Percentiles rank a stretch among this genome's conserved stretches.
Conservation (phyloP, 805 yeast species). For the Metschnikowia hibisci region DNA sequence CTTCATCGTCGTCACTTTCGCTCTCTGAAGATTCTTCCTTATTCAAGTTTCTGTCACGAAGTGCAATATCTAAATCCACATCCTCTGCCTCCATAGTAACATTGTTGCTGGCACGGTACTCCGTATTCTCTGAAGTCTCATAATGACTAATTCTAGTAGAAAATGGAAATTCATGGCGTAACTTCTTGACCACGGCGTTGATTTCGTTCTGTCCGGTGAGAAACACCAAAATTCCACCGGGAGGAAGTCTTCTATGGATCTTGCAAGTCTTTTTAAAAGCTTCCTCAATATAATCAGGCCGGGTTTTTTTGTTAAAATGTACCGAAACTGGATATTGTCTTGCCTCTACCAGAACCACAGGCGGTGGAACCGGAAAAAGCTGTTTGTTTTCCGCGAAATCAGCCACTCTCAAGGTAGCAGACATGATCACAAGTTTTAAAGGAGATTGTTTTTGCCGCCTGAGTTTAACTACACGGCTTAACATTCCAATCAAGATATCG, state of each 20-base stretch:
- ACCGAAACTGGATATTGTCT: slow-evolving; percentile 91
- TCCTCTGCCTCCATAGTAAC: slow-evolving; percentile 85
- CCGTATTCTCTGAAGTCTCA: slow-evolving; percentile 18
- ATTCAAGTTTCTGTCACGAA: slow-evolving; percentile 27
- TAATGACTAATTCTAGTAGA: slow-evolving; percentile 19
- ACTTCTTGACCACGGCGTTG: slow-evolving; percentile 61
- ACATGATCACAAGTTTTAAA: slow-evolving; percentile 86
- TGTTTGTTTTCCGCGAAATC: slow-evolving; percentile 83
- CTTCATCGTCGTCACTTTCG: slow-evolving; percentile 49
- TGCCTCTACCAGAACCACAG: slow-evolving; percentile 83
- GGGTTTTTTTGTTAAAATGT: slow-evolving; percentile 82
- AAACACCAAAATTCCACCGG: slow-evolving; percentile 89
- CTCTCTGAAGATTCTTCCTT: slow-evolving; percentile 39
- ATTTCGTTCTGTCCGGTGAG: slow-evolving; percentile 96
- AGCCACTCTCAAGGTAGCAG: slow-evolving; percentile 90
- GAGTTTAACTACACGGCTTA: slow-evolving; percentile 77
- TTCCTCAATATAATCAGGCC: slow-evolving; percentile 77
- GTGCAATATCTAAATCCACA: slow-evolving; percentile 63
- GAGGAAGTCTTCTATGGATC: slow-evolving; percentile 81
- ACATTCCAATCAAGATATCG: slow-evolving; percentile 91
- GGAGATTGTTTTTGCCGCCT: slow-evolving; percentile 58
- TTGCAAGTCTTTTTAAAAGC: slow-evolving; percentile 81
- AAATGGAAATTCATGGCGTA: slow-evolving; percentile 67
- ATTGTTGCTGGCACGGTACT: slow-evolving; percentile 52
- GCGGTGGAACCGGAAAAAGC: slow-evolving; percentile 73